These are phyloP conservation scores for Clarireedia hainanense DNA, from an alignment of 2,329 filamentous ascomycete genomes.

Conservation along the genomic window DNA sequence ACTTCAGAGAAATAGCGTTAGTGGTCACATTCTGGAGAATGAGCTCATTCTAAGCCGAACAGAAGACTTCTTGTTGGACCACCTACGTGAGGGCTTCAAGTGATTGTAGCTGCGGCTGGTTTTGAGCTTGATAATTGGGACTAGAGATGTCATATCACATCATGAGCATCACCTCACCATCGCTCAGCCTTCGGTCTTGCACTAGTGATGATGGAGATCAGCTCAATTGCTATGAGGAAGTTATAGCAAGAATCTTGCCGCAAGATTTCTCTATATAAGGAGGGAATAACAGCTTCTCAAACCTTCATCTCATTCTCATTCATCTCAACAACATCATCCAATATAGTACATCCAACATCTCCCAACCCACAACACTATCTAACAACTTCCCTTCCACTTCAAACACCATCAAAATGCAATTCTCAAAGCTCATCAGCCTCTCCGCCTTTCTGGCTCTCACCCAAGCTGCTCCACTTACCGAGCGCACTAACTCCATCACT, in stretches of 20 bases:
- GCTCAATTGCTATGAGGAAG: background rate
- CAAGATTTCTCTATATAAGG: background rate
- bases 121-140: background rate
- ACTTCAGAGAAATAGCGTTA: background rate
- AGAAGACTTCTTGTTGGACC: background rate
- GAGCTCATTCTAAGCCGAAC: background rate
- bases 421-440: slow-evolving; percentile 14
- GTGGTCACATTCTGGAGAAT: background rate
- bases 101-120: background rate
- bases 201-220: background rate
- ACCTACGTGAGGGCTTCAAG: background rate
- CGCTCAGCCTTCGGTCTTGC: background rate
- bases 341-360: background rate
- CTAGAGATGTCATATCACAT: background rate
- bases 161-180: background rate
- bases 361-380: background rate
- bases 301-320: background rate
- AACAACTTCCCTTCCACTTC: background rate
- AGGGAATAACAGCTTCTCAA: background rate
- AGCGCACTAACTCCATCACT: slow-evolving; percentile 3
- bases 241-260: background rate
- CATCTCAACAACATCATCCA: background rate
- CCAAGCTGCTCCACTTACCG: slow-evolving; percentile 12
- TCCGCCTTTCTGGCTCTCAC: slow-evolving; percentile 14
- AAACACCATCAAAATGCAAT: slow-evolving; percentile 15